A percentile compares a stretch with the other conserved stretches of the same genome.
These are phyloP conservation scores for Candida boleticola DNA, from an alignment of 805 yeast genomes.

Conservation along the genomic window DNA sequence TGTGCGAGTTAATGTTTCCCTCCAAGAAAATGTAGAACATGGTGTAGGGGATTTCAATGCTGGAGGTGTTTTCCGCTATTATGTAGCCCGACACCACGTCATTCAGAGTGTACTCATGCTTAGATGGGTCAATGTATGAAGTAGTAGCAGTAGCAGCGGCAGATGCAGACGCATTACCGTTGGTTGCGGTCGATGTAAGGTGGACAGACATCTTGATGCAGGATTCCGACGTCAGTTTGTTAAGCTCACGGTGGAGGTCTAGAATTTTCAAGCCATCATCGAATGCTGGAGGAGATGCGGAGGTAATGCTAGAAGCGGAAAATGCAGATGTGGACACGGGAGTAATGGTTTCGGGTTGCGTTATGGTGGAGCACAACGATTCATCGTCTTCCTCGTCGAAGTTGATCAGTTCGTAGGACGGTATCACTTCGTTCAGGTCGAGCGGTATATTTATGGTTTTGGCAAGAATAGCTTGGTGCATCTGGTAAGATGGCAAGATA, in stretches of 20 bases:
- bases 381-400: neutral
- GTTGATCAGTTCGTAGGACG: neutral
- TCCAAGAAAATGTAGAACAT: slow-evolving; percentile 5
- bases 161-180: neutral
- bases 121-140: neutral
- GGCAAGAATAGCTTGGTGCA: slow-evolving; percentile 5
- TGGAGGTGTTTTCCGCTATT: slow-evolving; percentile 1
- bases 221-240: neutral
- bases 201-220: neutral
- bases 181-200: neutral
- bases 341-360: neutral
- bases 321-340: neutral
- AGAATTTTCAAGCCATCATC: neutral
- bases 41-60: neutral
- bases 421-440: neutral
- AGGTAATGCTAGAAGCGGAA: neutral
- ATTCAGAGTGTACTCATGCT: slow-evolving; percentile 1
- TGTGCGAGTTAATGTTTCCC: slow-evolving; percentile 2
- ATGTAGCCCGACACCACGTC: slow-evolving; percentile 3
- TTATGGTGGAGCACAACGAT: neutral
- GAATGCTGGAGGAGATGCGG: neutral
- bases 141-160: too few relatives aligned
- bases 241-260: neutral
- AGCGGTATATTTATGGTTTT: neutral
- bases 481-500: slow-evolving; percentile 5